phyloP scores from a whole-genome alignment of 2,329 filamentous ascomycete genomes.

The Chaetoscypha palmicola region DNA sequence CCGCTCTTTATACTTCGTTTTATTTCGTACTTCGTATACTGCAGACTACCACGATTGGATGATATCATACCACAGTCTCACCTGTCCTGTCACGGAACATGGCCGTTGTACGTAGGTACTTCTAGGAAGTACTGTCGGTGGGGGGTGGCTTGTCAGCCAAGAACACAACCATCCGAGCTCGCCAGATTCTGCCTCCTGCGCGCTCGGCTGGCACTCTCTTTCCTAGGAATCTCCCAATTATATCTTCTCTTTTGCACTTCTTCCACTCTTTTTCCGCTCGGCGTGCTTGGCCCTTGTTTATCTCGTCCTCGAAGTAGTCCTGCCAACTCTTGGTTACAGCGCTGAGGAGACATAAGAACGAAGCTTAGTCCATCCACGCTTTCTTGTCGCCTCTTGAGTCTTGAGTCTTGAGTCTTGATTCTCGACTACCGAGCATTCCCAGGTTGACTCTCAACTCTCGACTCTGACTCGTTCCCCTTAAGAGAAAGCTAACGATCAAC shows the following conservation, averaged over 20 bases:
- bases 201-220: neutral
- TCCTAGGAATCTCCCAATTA: neutral
- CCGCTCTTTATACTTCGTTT: no score
- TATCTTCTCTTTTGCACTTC: neutral
- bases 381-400: neutral
- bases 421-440: no score
- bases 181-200: neutral
- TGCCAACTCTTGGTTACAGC: neutral
- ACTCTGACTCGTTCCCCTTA: neutral
- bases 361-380: neutral
- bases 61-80: no score
- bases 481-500: no score
- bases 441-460: neutral
- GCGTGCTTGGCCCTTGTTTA: neutral
- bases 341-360: neutral
- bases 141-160: constrained; percentile 1
- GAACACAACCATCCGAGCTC: neutral
- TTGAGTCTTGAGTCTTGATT: no score
- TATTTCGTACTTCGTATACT: no score
- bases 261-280: constrained; percentile 6
- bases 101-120: no score
- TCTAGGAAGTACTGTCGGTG: no score
- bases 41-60: no score
- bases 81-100: no score
- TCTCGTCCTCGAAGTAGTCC: neutral